Percentiles rank a stretch among this genome's conserved stretches.
phyloP scores from a whole-genome alignment of 768 basidiomycete genomes.

The Chiua virens region DNA sequence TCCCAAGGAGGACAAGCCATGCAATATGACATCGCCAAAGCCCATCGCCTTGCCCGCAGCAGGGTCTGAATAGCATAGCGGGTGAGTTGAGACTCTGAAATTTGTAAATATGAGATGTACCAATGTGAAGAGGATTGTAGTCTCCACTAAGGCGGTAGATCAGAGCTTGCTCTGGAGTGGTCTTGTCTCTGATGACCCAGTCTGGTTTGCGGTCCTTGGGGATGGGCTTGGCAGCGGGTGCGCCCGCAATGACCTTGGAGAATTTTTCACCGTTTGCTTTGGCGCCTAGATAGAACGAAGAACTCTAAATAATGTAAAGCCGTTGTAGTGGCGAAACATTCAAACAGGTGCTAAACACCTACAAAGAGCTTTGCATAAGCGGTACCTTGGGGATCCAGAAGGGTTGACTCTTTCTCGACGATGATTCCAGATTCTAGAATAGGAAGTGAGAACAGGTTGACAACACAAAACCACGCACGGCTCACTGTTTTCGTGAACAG shows the following conservation, averaged over 20 bases:
- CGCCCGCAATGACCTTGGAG: conserved; percentile 58
- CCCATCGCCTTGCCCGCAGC: conserved; percentile 67
- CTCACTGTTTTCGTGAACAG: conserved; percentile 82
- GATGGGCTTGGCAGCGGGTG: conserved; percentile 59
- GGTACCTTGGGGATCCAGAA: conserved; percentile 62
- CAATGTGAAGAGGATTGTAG: conserved; percentile 78
- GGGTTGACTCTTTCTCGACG: conserved; percentile 57
- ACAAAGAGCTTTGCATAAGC: conserved; percentile 66
- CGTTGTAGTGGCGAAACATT: neutral
- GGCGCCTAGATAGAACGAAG: conserved; percentile 69
- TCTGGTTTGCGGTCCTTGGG: conserved; percentile 63
- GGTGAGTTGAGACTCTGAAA: neutral
- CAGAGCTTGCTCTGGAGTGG: conserved; percentile 64
- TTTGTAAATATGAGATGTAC: conserved; percentile 32
- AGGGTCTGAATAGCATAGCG: conserved; percentile 51
- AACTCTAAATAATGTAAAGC: conserved; percentile 38
- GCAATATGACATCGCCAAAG: conserved; percentile 84
- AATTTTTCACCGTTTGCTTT: conserved; percentile 63
- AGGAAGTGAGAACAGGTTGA: neutral
- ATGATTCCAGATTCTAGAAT: conserved; percentile 73
- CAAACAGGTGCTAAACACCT: conserved; percentile 13
- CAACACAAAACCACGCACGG: neutral
- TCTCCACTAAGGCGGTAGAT: conserved; percentile 75
- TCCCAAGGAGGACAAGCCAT: conserved; percentile 81
- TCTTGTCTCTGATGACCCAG: conserved; percentile 60